Percentiles rank a stretch among this genome's conserved stretches.
Evolutionary conservation across 2,329 filamentous ascomycete species (phyloP).

Genomic region (Verticillium nubilum): DNA sequence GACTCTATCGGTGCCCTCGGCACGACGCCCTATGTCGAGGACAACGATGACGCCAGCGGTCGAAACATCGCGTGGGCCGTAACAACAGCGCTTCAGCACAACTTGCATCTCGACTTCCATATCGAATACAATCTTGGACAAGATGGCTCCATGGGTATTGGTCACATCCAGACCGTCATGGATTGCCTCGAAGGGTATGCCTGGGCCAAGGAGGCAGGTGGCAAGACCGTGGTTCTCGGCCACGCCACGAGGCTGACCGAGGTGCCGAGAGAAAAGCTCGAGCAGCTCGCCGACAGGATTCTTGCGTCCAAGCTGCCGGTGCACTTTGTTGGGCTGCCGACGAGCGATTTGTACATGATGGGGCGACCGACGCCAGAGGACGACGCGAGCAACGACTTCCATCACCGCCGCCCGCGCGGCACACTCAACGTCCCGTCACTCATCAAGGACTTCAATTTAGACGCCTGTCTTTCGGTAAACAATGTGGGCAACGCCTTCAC

Average conservation of each 20-base stretch:
- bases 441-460: constrained; percentile 51
- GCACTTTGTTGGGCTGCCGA: constrained; percentile 64
- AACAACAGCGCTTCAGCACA: constrained; percentile 39
- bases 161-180: constrained; percentile 51
- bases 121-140: constrained; percentile 62
- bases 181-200: constrained; percentile 37
- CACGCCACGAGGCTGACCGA: constrained; percentile 64
- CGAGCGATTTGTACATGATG: constrained; percentile 71
- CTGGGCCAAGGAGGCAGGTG: constrained; percentile 39
- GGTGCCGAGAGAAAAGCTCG: constrained; percentile 44
- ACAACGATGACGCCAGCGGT: constrained; percentile 36
- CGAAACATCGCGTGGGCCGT: constrained; percentile 61
- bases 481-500: constrained; percentile 74
- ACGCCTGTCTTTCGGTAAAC: constrained; percentile 60
- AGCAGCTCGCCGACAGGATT: constrained; percentile 40
- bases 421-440: constrained; percentile 58
- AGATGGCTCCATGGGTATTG: constrained; percentile 26
- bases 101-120: constrained; percentile 63
- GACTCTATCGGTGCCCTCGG: constrained; percentile 54
- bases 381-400: constrained; percentile 10
- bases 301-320: constrained; percentile 45
- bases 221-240: constrained; percentile 53
- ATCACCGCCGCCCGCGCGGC: constrained; percentile 38
- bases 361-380: constrained; percentile 28
- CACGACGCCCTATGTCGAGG: constrained; percentile 66